Conservation (phyloP, 2,329 filamentous ascomycete species). For the Rhynchosporium secalis region DNA sequence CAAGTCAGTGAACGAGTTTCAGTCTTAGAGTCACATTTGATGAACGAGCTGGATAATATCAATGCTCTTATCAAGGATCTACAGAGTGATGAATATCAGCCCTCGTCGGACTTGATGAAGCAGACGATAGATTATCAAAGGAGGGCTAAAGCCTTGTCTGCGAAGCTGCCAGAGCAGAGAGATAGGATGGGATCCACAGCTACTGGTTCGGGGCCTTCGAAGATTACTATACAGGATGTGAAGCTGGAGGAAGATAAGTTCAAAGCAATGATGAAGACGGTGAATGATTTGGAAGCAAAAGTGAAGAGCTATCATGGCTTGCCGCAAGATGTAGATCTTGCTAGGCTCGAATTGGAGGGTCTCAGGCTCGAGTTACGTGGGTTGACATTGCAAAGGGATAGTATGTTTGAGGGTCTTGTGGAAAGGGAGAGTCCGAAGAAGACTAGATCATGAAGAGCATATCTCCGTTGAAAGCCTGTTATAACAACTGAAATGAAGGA, state of each 20-base stretch:
- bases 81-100: conserved; percentile 50
- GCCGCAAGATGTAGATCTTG: conserved; percentile 68
- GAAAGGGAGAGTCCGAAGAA: conserved; percentile 58
- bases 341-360: conserved; percentile 68
- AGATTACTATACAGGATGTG: conserved; percentile 57
- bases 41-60: conserved; percentile 49
- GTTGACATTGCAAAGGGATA: conserved; percentile 65
- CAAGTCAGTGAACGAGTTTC: conserved; percentile 56
- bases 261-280: conserved; percentile 54
- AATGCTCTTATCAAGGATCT: conserved; percentile 47
- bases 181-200: conserved; percentile 51
- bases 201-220: conserved; percentile 24
- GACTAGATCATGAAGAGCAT: conserved; percentile 35
- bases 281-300: conserved; percentile 61
- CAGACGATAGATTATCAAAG: conserved; percentile 75
- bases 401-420: conserved; percentile 72
- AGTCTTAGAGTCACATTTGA: conserved; percentile 56
- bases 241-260: conserved; percentile 59
- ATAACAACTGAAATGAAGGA: conserved; percentile 7
- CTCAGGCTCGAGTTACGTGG: conserved; percentile 63
- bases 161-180: conserved; percentile 67
- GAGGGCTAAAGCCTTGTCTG: conserved; percentile 63
- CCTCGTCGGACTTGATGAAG: conserved; percentile 59
- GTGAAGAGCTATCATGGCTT: conserved; percentile 69
- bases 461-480: conserved; percentile 17